These are phyloP conservation scores for Helianthus tuberosus DNA, from an alignment of 129 eudicot species.

Conservation along the genomic window DNA sequence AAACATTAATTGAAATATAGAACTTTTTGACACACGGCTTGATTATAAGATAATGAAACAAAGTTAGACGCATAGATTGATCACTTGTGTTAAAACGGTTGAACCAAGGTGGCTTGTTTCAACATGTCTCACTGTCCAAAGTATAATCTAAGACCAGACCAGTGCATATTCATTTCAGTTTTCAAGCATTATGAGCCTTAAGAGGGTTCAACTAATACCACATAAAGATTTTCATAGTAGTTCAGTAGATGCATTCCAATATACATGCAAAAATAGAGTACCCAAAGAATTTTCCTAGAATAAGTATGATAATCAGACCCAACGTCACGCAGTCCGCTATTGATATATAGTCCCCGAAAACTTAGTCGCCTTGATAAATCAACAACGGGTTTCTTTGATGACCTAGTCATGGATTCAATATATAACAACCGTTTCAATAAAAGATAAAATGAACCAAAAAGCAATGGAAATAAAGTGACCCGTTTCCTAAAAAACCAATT, in stretches of 20 bases:
- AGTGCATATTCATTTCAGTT: too few species aligned
- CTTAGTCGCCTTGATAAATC: slow-evolving; percentile 81
- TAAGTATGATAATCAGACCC: slow-evolving; percentile 80
- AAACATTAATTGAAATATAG: too few species aligned
- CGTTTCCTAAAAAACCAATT: too few species aligned
- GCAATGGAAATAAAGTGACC: background rate
- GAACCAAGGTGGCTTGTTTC: too few species aligned
- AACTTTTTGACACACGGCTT: too few species aligned
- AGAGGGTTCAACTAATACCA: background rate
- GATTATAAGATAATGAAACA: too few species aligned
- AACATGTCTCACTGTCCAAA: too few species aligned
- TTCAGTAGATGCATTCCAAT: slow-evolving; percentile 14
- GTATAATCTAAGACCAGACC: too few species aligned
- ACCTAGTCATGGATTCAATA: slow-evolving; percentile 50
- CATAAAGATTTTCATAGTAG: background rate
- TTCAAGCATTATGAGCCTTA: too few species aligned
- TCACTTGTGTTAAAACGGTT: too few species aligned
- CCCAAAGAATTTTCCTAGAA: slow-evolving; percentile 58
- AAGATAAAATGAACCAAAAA: background rate
- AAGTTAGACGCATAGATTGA: too few species aligned
- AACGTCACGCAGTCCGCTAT: slow-evolving; percentile 89
- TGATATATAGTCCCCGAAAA: slow-evolving; percentile 90
- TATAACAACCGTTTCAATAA: slow-evolving; percentile 4
- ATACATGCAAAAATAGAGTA: background rate
- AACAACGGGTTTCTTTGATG: slow-evolving; percentile 76